These are phyloP conservation scores for Arthrocladium fulminans DNA, from an alignment of 2,329 filamentous ascomycete genomes.

Conservation along the genomic window DNA sequence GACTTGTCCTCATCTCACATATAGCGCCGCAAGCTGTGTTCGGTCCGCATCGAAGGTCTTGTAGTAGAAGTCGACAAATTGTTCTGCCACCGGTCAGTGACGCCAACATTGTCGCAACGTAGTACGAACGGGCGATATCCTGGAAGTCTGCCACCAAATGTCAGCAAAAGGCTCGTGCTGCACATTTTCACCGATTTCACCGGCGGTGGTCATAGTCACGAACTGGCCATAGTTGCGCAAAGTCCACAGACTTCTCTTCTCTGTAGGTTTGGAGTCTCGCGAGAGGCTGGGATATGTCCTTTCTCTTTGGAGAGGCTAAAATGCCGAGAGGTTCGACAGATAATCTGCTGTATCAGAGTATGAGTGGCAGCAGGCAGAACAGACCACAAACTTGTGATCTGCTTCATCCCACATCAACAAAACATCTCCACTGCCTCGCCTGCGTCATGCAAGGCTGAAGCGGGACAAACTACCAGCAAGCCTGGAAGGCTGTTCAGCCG, in stretches of 20 bases:
- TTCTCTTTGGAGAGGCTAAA: neutral
- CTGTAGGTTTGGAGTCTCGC: neutral
- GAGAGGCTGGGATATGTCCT: neutral
- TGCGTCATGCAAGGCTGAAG: neutral
- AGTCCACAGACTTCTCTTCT: neutral
- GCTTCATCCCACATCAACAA: conserved; percentile 2
- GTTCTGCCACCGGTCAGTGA: conserved; percentile 46
- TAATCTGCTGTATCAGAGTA: neutral
- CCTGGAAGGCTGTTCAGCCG: neutral
- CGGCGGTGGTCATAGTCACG: too few relatives aligned
- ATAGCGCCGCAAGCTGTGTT: conserved; percentile 57
- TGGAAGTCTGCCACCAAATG: conserved; percentile 36
- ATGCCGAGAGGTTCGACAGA: neutral
- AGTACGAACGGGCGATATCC: conserved; percentile 32
- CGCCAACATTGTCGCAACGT: neutral
- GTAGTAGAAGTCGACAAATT: conserved; percentile 91
- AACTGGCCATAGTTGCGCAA: neutral
- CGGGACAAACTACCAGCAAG: conserved; percentile 1
- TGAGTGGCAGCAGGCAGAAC: neutral
- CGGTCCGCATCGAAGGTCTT: conserved; percentile 71
- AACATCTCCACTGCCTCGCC: neutral
- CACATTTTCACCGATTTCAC: too few relatives aligned
- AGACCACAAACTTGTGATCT: neutral
- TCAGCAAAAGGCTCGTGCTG: neutral
- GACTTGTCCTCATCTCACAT: conserved; percentile 57